Conservation (phyloP, 1,284 basidiomycete species). For the Amylostereum areolatum region DNA sequence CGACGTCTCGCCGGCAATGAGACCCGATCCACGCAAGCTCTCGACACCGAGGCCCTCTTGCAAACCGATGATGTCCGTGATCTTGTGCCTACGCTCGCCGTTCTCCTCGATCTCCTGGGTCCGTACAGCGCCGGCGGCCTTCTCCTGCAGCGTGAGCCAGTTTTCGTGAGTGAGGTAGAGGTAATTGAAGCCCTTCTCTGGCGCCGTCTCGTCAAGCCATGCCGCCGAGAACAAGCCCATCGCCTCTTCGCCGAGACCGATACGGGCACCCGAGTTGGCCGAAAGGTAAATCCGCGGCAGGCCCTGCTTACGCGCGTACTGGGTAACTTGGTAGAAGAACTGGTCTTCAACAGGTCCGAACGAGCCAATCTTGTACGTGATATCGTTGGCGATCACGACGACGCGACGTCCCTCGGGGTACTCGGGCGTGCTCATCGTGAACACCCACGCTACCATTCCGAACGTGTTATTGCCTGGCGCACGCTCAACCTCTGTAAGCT, state of each 20-base stretch:
- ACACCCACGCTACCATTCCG: conserved; percentile 99
- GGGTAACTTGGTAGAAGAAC: conserved; percentile 93
- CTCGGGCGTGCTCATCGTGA: conserved; percentile 91
- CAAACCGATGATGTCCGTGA: conserved; percentile 94
- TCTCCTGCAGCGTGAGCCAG: conserved; percentile 77
- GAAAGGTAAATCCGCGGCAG: conserved; percentile 96
- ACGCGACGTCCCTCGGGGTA: conserved; percentile 85
- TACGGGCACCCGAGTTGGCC: conserved; percentile 96
- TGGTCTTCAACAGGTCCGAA: conserved; percentile 96
- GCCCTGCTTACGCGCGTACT: conserved; percentile 86
- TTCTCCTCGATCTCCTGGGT: conserved; percentile 83
- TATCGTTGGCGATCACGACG: conserved; percentile 96
- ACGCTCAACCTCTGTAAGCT: conserved; percentile 85
- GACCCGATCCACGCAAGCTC: conserved; percentile 91
- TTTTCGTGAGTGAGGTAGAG: conserved; percentile 91
- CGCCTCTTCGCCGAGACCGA: conserved; percentile 93
- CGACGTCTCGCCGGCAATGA: conserved; percentile 98
- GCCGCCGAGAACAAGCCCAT: conserved; percentile 88
- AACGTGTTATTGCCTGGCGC: conserved; percentile 91
- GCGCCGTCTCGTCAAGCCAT: conserved; percentile 77
- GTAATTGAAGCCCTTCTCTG: conserved; percentile 96
- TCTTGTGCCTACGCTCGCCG: conserved; percentile 87
- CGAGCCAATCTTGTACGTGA: conserved; percentile 98
- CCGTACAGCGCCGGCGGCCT: conserved; percentile 72
- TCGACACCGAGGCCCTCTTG: conserved; percentile 99